phyloP scores from a whole-genome alignment of 192 early-diverging fungal genomes.

The Backusella psychrophila region DNA sequence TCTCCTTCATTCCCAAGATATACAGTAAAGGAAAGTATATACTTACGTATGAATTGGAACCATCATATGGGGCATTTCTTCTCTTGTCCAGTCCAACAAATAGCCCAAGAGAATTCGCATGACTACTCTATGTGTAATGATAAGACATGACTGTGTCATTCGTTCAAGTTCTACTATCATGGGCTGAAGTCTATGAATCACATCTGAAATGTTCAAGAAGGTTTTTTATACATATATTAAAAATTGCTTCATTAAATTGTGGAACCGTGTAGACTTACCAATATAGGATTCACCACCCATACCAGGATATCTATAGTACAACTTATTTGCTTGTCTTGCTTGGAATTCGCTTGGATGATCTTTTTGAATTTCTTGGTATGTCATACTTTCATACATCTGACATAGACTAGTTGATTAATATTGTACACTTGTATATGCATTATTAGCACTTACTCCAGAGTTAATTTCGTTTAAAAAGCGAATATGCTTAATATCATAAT shows the following conservation, averaged over 20 bases:
- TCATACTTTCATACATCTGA: slow-evolving; percentile 66
- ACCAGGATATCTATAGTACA: slow-evolving; percentile 94
- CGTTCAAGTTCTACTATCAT: slow-evolving; percentile 95
- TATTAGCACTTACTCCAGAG: slow-evolving; percentile 54
- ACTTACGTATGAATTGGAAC: slow-evolving; percentile 41
- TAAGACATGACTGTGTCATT: slow-evolving; percentile 81
- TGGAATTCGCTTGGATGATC: slow-evolving; percentile 80
- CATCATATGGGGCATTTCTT: slow-evolving; percentile 43
- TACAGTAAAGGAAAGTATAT: neutral
- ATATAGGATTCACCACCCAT: slow-evolving; percentile 93
- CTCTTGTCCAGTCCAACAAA: slow-evolving; percentile 64
- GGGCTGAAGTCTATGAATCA: slow-evolving; percentile 92
- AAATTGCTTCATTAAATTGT: neutral
- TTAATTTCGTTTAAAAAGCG: slow-evolving; percentile 93
- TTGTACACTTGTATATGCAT: neutral
- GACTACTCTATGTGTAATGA: slow-evolving; percentile 93
- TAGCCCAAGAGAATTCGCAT: slow-evolving; percentile 89
- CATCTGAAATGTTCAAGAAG: slow-evolving; percentile 50
- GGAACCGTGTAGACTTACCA: neutral
- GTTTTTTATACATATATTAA: neutral
- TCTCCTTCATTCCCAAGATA: neutral
- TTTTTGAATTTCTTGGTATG: slow-evolving; percentile 77
- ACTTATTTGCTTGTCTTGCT: slow-evolving; percentile 81
- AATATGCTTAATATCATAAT: slow-evolving; percentile 75
- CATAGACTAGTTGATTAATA: neutral